A percentile compares a stretch with the other conserved stretches of the same genome.
Conservation (phyloP, 345 rosid species). For the Gossypium thurberi region DNA sequence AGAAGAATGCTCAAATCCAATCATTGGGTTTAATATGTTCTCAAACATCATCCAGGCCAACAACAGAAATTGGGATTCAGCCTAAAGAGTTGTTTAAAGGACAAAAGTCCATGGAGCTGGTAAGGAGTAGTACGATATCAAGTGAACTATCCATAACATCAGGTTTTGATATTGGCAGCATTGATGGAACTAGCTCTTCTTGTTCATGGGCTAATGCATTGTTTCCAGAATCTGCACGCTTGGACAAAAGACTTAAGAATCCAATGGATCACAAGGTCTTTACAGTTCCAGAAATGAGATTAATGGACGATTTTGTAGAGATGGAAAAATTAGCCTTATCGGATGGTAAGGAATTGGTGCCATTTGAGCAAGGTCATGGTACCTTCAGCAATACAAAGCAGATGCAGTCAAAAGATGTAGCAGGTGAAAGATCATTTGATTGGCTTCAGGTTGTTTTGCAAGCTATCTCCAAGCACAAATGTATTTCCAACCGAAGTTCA, state of each 20-base stretch:
- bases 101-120: constrained; percentile 28
- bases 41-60: constrained; percentile 41
- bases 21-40: constrained; percentile 49
- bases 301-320: constrained; percentile 73
- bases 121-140: constrained; percentile 14
- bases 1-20: constrained; percentile 47
- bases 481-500: constrained; percentile 48
- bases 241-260: constrained; percentile 28
- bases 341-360: constrained; percentile 27
- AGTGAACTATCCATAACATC: constrained; percentile 23
- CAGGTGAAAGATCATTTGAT: constrained; percentile 44
- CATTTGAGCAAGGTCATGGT: constrained; percentile 16
- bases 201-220: constrained; percentile 61
- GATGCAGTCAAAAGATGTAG: constrained; percentile 18
- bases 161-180: constrained; percentile 35
- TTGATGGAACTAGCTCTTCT: constrained; percentile 45
- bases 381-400: constrained; percentile 11
- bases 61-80: constrained; percentile 38
- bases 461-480: constrained; percentile 60
- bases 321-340: constrained; percentile 71
- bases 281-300: constrained; percentile 42
- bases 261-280: constrained; percentile 21
- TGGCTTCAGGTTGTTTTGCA: constrained; percentile 92
- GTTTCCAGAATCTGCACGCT: constrained; percentile 42
- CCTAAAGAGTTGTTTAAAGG: constrained; percentile 23